phyloP scores from a whole-genome alignment of 352 stramenopile genomes.

The Pythium myriotylum region DNA sequence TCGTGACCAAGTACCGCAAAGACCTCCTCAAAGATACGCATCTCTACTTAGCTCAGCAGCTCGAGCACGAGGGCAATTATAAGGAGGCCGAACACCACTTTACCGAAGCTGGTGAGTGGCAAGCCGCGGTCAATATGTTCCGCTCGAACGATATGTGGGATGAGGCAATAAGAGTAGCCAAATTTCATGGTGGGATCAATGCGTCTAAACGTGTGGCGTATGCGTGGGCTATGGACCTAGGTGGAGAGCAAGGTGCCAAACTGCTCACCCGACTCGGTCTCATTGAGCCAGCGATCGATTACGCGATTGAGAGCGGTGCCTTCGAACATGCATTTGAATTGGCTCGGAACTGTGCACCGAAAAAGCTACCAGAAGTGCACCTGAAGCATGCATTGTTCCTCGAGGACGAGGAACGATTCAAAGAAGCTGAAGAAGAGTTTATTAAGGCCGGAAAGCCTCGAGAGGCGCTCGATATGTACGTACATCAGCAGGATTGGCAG shows the following conservation, averaged over 20 bases:
- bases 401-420: conserved; percentile 93
- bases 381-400: conserved; percentile 93
- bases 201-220: conserved; percentile 94
- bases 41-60: conserved; percentile 90
- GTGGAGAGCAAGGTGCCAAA: conserved; percentile 89
- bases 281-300: conserved; percentile 94
- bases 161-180: conserved; percentile 94
- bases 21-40: conserved; percentile 94
- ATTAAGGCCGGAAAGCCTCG: conserved; percentile 92
- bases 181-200: conserved; percentile 91
- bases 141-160: conserved; percentile 94
- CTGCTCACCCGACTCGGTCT: conserved; percentile 90
- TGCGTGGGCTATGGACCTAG: conserved; percentile 91
- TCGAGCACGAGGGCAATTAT: conserved; percentile 93
- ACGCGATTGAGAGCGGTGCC: conserved; percentile 89
- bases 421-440: conserved; percentile 92
- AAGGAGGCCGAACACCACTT: conserved; percentile 95
- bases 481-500: conserved; percentile 93
- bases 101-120: conserved; percentile 89
- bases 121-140: conserved; percentile 95
- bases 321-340: conserved; percentile 95
- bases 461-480: conserved; percentile 96
- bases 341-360: conserved; percentile 77
- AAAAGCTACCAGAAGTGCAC: conserved; percentile 92
- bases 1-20: conserved; percentile 93